Conservation (phyloP, 805 yeast genomes). For the Yarrowia sp. region DNA sequence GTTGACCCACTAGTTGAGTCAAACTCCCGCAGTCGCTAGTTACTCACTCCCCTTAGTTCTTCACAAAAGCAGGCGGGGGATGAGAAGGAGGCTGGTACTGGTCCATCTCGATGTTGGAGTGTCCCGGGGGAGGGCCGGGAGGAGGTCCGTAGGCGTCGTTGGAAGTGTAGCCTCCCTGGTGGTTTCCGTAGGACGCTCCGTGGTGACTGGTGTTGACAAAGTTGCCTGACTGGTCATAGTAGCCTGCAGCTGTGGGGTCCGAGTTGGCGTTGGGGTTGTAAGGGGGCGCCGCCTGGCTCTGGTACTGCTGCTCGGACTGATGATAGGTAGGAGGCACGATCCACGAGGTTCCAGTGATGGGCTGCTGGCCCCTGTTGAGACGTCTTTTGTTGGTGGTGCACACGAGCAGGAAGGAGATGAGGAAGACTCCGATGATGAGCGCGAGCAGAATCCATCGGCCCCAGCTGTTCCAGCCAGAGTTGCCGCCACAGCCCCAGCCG, state of each 20-base stretch:
- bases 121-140: conserved; percentile 40
- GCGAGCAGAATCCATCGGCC: conserved; percentile 52
- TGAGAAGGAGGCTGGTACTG: conserved; percentile 41
- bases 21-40: too few species aligned
- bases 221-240: conserved; percentile 68
- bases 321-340: conserved; percentile 81
- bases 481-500: conserved; percentile 38
- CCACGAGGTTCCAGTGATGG: conserved; percentile 82
- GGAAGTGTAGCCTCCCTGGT: conserved; percentile 16
- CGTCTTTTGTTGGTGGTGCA: conserved; percentile 45
- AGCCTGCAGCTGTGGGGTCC: conserved; percentile 66
- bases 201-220: conserved; percentile 42
- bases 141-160: conserved; percentile 40
- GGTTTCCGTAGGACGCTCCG: not conserved
- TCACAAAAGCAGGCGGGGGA: conserved; percentile 40
- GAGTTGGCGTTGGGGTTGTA: conserved; percentile 47
- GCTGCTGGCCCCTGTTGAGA: conserved; percentile 55
- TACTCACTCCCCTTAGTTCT: not conserved
- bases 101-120: conserved; percentile 37
- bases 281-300: conserved; percentile 48
- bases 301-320: conserved; percentile 63
- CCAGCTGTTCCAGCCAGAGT: conserved; percentile 49
- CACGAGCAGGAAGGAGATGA: conserved; percentile 44
- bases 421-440: conserved; percentile 44
- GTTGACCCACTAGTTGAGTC: too few species aligned